Evolutionary conservation across 1,284 basidiomycete species (phyloP).

Genomic region (Malassezia yamatoensis): DNA sequence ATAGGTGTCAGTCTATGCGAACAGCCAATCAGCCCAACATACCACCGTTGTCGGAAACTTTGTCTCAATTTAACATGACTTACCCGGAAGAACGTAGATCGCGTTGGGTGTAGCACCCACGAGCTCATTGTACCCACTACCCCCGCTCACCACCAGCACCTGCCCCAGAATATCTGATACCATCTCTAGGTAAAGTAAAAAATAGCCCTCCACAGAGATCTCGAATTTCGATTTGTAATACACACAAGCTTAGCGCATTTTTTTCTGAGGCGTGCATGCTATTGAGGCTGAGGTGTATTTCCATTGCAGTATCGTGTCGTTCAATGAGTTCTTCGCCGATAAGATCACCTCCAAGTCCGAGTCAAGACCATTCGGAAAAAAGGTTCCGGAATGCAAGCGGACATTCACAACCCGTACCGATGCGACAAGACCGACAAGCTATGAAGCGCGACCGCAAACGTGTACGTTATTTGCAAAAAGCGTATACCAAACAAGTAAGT

Average conservation of each 20-base stretch:
- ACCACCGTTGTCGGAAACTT: conserved; percentile 65
- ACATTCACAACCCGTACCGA: neutral
- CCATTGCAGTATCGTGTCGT: too few relatives aligned
- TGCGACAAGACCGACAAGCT: conserved; percentile 1
- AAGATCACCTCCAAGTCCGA: conserved; percentile 2
- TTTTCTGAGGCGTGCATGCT: neutral
- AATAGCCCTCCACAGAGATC: neutral
- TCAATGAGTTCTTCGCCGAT: too few relatives aligned
- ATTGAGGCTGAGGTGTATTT: neutral
- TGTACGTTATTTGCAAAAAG: conserved; percentile 32
- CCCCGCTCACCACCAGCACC: conserved; percentile 51
- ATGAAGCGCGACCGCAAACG: conserved; percentile 25
- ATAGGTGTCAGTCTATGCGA: neutral
- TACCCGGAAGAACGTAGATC: conserved; percentile 44
- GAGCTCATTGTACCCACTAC: conserved; percentile 53
- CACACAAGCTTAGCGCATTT: neutral
- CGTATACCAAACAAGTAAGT: conserved; percentile 28
- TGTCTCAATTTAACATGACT: conserved; percentile 23
- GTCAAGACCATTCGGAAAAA: neutral
- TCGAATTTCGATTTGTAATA: neutral
- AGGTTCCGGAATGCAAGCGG: neutral
- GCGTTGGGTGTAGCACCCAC: conserved; percentile 51
- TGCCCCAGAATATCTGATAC: conserved; percentile 15
- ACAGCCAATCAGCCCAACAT: conserved; percentile 17
- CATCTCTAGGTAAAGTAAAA: neutral